Percentiles rank a stretch among this genome's conserved stretches.
phyloP scores from a whole-genome alignment of 768 basidiomycete species.

The Multifurca ochricompacta region DNA sequence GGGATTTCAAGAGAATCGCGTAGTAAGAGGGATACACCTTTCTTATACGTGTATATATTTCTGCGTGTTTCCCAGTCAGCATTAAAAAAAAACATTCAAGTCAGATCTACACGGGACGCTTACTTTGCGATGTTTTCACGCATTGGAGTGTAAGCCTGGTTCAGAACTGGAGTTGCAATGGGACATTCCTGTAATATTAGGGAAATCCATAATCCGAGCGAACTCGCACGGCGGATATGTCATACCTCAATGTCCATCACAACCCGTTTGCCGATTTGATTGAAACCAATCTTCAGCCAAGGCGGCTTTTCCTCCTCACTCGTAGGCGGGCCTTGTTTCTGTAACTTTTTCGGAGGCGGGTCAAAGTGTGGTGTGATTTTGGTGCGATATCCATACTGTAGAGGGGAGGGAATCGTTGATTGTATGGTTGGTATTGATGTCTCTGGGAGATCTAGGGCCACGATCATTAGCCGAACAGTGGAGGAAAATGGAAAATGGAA shows the following conservation, averaged over 20 bases:
- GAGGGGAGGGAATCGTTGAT: conserved; percentile 77
- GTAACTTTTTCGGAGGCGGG: conserved; percentile 44
- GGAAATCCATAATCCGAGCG: not conserved
- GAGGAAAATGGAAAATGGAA: conserved; percentile 33
- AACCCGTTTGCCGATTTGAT: conserved; percentile 52
- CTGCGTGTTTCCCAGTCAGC: conserved; percentile 32
- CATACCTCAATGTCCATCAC: conserved; percentile 27
- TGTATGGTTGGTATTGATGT: conserved; percentile 55
- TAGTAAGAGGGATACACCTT: conserved; percentile 83
- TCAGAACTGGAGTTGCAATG: conserved; percentile 76
- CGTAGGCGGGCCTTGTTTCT: conserved; percentile 30
- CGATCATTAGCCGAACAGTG: conserved; percentile 22
- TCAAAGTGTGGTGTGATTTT: conserved; percentile 98
- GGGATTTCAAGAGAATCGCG: conserved; percentile 64
- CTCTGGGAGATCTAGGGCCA: conserved; percentile 44
- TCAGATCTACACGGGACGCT: conserved; percentile 21
- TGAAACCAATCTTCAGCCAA: conserved; percentile 73
- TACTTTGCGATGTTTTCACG: conserved; percentile 65
- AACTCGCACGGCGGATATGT: not conserved
- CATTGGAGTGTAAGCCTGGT: conserved; percentile 51
- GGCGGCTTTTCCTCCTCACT: conserved; percentile 34
- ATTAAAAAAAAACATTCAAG: not conserved
- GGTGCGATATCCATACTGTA: conserved; percentile 88
- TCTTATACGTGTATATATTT: conserved; percentile 72
- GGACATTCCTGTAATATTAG: conserved; percentile 65